Percentiles rank a stretch among this genome's conserved stretches.
These are phyloP conservation scores for Salvia miltiorrhiza DNA, from an alignment of 257 asterid genomes.

Conservation along the genomic window DNA sequence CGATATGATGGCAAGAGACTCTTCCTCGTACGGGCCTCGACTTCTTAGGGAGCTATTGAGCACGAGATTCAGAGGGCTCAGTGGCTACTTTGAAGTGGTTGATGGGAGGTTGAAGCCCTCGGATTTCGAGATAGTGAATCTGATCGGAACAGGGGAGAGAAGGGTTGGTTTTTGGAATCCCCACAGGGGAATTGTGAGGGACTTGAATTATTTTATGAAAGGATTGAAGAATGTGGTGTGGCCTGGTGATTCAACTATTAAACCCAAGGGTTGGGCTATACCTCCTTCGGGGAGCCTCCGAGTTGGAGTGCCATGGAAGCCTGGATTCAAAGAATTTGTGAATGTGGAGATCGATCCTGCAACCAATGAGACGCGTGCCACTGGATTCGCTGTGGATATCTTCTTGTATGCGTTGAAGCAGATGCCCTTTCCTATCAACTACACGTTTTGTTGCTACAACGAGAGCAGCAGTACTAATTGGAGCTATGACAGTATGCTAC, in stretches of 20 bases:
- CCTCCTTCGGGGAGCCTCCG: conserved; percentile 24
- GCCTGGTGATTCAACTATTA: conserved; percentile 47
- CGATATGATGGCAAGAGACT: not conserved
- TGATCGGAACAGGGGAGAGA: conserved; percentile 39
- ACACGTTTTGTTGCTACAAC: conserved; percentile 17
- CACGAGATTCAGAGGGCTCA: conserved; percentile 38
- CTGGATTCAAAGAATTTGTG: conserved; percentile 42
- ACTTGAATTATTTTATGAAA: not conserved
- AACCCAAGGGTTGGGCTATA: conserved; percentile 41
- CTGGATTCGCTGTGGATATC: conserved; percentile 38
- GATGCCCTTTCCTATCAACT: conserved; percentile 20
- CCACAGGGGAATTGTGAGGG: conserved; percentile 25
- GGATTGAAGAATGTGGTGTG: conserved; percentile 39
- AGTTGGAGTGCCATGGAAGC: conserved; percentile 43
- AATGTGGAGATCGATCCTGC: conserved; percentile 18
- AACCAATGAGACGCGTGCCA: not conserved
- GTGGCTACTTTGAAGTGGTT: conserved; percentile 34
- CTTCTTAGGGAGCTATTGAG: conserved; percentile 28
- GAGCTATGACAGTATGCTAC: conserved; percentile 32
- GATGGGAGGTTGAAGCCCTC: conserved; percentile 33
- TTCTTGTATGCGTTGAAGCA: conserved; percentile 22
- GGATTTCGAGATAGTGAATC: conserved; percentile 42
- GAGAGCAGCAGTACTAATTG: not conserved
- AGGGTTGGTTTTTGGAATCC: conserved; percentile 43
- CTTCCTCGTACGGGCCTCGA: not conserved